These are phyloP conservation scores for Actinidia polygama DNA, from an alignment of 179 eudicot species.

Conservation along the genomic window DNA sequence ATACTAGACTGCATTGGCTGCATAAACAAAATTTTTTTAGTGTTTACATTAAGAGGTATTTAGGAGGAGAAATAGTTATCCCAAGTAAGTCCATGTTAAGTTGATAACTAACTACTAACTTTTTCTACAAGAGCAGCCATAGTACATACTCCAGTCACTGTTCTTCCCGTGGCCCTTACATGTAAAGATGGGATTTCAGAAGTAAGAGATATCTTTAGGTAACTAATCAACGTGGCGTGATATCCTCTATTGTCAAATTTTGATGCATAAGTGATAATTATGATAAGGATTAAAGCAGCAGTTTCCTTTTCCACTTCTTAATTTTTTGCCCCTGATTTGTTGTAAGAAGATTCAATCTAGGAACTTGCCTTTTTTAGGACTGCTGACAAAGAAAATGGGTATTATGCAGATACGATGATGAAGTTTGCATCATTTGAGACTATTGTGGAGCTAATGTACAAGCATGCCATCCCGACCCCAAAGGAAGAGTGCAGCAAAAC, in stretches of 20 bases:
- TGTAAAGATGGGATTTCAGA: too few species aligned
- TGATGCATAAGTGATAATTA: not conserved
- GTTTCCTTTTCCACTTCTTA: not conserved
- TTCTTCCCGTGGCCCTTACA: not conserved
- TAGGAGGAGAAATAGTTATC: not conserved
- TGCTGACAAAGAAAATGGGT: not conserved
- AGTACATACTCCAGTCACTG: not conserved
- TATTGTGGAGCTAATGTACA: constrained; percentile 73
- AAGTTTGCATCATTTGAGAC: constrained; percentile 86
- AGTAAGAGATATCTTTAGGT: not conserved
- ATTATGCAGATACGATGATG: constrained; percentile 89
- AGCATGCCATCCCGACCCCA: constrained; percentile 72
- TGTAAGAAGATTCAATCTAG: not conserved
- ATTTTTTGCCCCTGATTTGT: not conserved
- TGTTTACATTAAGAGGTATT: not conserved
- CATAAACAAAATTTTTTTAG: not conserved
- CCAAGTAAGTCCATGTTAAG: not conserved
- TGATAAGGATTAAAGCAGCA: not conserved
- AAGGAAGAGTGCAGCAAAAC: constrained; percentile 83
- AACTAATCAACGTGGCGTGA: not conserved
- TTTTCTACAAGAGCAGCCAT: not conserved
- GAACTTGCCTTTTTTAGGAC: not conserved
- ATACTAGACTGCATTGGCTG: not conserved
- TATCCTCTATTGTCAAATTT: not conserved
- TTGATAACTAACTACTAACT: too few species aligned